Base-by-base conservation (phyloP, 2,329 filamentous ascomycete genomes). In the Colletotrichum sublineola region DNA sequence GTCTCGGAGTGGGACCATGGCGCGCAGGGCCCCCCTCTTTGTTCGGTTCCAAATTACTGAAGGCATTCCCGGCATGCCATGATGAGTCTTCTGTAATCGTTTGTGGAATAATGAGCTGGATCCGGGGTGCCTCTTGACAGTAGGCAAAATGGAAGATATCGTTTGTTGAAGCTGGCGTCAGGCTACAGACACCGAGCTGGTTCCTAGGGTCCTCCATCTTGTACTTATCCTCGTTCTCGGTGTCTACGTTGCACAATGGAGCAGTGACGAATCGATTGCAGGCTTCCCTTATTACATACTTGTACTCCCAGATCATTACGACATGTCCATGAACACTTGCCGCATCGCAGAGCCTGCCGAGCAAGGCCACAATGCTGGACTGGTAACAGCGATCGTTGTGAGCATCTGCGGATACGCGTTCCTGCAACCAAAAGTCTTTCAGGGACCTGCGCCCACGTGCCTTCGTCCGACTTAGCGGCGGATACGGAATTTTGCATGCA, bases 1-100 rank as follows among this genome's bases (percentile, higher is more conserved):
- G 7, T 0, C 40, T 71, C 68, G 68, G 68, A 63, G 55, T 63
- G 44, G 68, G 29, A 50, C 52, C n/a, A 48, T 36, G 44, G 52
- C 48, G 5, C 29, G 29, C 24, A n/a, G 33, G n/a, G 38, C 38
- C 55, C 55, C 55, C 60, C 31, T 36, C 20, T 42, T 42, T 46
- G 12, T 36, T 3, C 44, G 33, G 60, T 63, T 31, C 20, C 3
- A 31, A 24, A n/a, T 14, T 40, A 8, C 33, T 33, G 60, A 15
- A n/a, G 38, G 9, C 9, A 18, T 20, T 20, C 12, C 46, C 4
- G 46, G 46, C 46, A 24, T 24, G 46, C 20, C 46, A 9, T 29
- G 40, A 4, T 29, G 18, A 38, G 24, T 52, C 33, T 63, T 38
- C 3, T 18, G 46, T 33, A 18, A 8, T 4, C 5, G 4, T 18